phyloP scores from a whole-genome alignment of 371 early-diverging fungal species.

The Mortierella sp. region DNA sequence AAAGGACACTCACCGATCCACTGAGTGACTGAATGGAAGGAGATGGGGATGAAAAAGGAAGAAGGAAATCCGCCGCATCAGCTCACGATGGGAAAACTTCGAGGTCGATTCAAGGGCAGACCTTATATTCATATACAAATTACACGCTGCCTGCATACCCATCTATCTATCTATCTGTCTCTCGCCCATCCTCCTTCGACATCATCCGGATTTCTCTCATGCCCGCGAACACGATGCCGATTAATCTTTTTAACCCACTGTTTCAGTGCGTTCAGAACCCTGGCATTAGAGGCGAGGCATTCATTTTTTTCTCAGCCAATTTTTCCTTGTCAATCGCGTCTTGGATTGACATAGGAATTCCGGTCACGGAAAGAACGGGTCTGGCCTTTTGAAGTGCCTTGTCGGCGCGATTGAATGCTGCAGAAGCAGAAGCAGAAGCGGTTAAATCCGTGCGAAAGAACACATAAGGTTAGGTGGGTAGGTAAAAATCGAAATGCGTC shows the following conservation, averaged over 20 bases:
- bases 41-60: too few relatives aligned
- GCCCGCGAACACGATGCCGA: slow-evolving; percentile 80
- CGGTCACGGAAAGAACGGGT: slow-evolving; percentile 70
- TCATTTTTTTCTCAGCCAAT: slow-evolving; percentile 85
- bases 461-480: too few relatives aligned
- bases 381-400: slow-evolving; percentile 79
- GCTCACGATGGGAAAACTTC: too few relatives aligned
- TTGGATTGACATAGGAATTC: slow-evolving; percentile 74
- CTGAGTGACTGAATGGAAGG: too few relatives aligned
- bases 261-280: slow-evolving; percentile 91
- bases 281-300: slow-evolving; percentile 79
- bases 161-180: too few relatives aligned
- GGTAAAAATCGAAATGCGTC: too few relatives aligned
- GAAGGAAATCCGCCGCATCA: too few relatives aligned
- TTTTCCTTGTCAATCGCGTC: slow-evolving; percentile 77
- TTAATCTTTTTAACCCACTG: slow-evolving; percentile 91
- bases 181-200: too few relatives aligned
- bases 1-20: too few relatives aligned
- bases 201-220: slow-evolving; percentile 61
- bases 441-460: background rate
- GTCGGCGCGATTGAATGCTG: slow-evolving; percentile 91
- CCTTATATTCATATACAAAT: too few relatives aligned
- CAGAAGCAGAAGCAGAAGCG: background rate
- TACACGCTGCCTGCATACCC: too few relatives aligned
- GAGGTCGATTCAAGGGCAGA: too few relatives aligned